Conservation (phyloP, 768 basidiomycete genomes). For the Hirschioporus abietinus region DNA sequence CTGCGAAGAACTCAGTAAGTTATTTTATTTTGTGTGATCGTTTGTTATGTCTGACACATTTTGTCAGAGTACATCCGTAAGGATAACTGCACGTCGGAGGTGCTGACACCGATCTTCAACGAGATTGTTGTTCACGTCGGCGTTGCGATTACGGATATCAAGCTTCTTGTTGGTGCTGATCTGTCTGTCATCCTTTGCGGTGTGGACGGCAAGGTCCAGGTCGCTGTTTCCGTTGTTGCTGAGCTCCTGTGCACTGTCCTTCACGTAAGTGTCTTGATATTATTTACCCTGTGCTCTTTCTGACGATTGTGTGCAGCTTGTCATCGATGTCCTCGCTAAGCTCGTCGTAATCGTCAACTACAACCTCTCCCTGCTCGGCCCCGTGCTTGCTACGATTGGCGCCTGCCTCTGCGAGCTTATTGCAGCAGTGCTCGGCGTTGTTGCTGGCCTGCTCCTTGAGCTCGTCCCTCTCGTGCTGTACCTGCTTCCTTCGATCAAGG, state of each 20-base stretch:
- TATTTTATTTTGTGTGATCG: background rate
- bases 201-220: background rate
- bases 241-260: background rate
- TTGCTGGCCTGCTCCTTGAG: constrained; percentile 41
- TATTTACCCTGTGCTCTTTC: too few species aligned
- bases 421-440: background rate
- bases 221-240: background rate
- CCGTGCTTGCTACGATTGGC: background rate
- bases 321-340: background rate
- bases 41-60: background rate
- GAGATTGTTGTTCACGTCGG: constrained; percentile 1
- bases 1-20: background rate
- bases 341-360: background rate
- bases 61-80: background rate
- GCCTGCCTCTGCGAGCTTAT: background rate
- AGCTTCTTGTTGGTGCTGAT: background rate
- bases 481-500: constrained; percentile 47
- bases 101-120: constrained; percentile 22
- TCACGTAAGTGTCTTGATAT: background rate
- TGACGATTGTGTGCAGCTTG: background rate
- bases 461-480: constrained; percentile 79
- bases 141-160: background rate
- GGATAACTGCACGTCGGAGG: constrained; percentile 2
- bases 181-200: background rate
- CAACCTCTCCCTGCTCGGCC: background rate